A percentile compares a stretch with the other conserved stretches of the same genome.
Evolutionary conservation across 495 filamentous ascomycete species (phyloP).

Genomic region (Penicillium robsamsonii): DNA sequence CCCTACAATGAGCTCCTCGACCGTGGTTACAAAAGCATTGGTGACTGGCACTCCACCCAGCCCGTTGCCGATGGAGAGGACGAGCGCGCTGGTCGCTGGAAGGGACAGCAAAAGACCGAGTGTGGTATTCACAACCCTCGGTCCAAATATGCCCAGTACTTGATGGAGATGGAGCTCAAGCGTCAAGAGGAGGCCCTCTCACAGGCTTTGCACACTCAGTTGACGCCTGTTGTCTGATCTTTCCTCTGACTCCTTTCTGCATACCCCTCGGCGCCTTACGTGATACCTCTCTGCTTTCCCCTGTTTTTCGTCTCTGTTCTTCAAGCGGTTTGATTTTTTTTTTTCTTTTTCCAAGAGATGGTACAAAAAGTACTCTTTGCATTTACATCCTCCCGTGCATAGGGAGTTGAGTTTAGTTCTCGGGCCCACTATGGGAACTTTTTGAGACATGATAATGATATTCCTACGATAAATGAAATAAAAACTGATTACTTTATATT

Average conservation of each 20-base stretch:
- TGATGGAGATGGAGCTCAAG: slow-evolving; percentile 71
- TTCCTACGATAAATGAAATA: slow-evolving; percentile 1
- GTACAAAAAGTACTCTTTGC: slow-evolving; percentile 7
- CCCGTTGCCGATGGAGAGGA: slow-evolving; percentile 89
- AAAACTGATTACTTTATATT: background rate
- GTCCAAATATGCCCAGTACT: slow-evolving; percentile 83
- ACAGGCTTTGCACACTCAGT: slow-evolving; percentile 41
- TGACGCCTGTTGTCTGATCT: slow-evolving; percentile 26
- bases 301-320: background rate
- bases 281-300: slow-evolving; percentile 20
- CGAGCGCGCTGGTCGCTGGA: slow-evolving; percentile 96
- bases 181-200: slow-evolving; percentile 61
- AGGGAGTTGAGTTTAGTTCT: slow-evolving; percentile 16
- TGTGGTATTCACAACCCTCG: slow-evolving; percentile 98
- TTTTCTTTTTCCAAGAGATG: slow-evolving; percentile 7
- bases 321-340: slow-evolving; percentile 11
- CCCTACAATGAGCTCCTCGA: slow-evolving; percentile 93
- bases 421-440: slow-evolving; percentile 1
- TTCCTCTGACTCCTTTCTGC: slow-evolving; percentile 15
- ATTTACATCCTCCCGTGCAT: slow-evolving; percentile 11
- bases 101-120: slow-evolving; percentile 90
- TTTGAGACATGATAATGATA: slow-evolving; percentile 26
- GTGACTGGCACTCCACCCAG: slow-evolving; percentile 95
- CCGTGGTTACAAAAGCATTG: slow-evolving; percentile 91
- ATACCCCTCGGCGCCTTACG: slow-evolving; percentile 23